A percentile compares a stretch with the other conserved stretches of the same genome.
Conservation (phyloP, 2,329 filamentous ascomycete genomes). For the Mollisia scopiformis region DNA sequence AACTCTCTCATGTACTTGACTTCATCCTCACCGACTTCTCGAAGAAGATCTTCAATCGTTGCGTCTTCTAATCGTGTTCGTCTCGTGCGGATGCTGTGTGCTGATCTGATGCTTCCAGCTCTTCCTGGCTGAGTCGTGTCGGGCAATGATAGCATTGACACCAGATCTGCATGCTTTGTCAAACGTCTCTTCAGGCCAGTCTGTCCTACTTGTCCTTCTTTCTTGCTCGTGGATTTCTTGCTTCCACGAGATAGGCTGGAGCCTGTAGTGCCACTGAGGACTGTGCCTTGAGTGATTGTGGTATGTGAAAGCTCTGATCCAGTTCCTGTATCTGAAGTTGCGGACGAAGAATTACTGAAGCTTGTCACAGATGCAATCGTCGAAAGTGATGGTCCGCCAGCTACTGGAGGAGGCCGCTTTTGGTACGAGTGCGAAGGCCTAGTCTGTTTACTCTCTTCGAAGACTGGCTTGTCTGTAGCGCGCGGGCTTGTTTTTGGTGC, state of each 20-base stretch:
- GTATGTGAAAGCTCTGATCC: constrained; percentile 34
- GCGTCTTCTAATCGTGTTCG: constrained; percentile 68
- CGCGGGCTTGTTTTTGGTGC: constrained; percentile 11
- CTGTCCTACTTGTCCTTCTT: constrained; percentile 44
- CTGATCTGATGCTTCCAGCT: constrained; percentile 72
- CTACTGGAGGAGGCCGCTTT: constrained; percentile 25
- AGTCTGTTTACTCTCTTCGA: constrained; percentile 13
- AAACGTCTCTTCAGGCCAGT: constrained; percentile 61
- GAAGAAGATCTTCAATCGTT: constrained; percentile 75
- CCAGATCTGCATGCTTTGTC: constrained; percentile 90
- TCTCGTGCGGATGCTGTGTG: constrained; percentile 76
- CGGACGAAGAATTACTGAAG: constrained; percentile 26
- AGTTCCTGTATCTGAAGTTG: constrained; percentile 13
- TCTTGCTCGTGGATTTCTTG: constrained; percentile 17
- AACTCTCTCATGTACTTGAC: constrained; percentile 87
- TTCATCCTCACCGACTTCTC: constrained; percentile 83
- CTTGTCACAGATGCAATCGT: constrained; percentile 36
- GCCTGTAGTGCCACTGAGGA: constrained; percentile 22
- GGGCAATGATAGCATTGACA: constrained; percentile 85
- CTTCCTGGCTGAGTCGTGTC: constrained; percentile 58
- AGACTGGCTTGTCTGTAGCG: constrained; percentile 9
- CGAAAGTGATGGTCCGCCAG: constrained; percentile 33
- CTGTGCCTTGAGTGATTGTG: constrained; percentile 47
- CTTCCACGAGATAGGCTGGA: constrained; percentile 33
- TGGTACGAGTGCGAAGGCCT: constrained; percentile 21